A percentile compares a stretch with the other conserved stretches of the same genome.
Evolutionary conservation across 2,329 filamentous ascomycete species (phyloP).

Genomic region (Nectriaceae sp.): DNA sequence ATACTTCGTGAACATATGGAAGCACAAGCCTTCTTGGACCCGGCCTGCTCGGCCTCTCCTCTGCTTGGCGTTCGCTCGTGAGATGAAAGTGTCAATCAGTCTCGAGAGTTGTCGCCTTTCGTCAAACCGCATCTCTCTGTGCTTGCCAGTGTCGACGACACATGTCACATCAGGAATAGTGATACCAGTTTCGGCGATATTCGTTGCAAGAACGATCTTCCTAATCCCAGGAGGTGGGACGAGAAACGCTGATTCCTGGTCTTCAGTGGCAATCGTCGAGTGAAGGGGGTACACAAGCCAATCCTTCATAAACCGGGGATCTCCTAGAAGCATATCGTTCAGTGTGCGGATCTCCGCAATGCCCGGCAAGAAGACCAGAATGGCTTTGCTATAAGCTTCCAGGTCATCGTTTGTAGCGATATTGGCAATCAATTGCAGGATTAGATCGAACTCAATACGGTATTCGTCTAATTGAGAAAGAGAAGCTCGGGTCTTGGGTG

Average conservation of each 20-base stretch:
- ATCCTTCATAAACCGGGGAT: conserved; percentile 70
- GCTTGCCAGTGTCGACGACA: conserved; percentile 94
- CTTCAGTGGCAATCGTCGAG: conserved; percentile 92
- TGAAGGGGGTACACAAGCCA: conserved; percentile 92
- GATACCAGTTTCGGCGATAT: conserved; percentile 98
- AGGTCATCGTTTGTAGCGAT: conserved; percentile 72
- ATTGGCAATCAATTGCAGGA: conserved; percentile 75
- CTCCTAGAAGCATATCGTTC: conserved; percentile 80
- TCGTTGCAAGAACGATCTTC: conserved; percentile 95
- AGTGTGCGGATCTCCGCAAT: conserved; percentile 89
- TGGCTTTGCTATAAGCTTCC: conserved; percentile 77
- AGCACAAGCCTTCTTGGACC: conserved; percentile 93
- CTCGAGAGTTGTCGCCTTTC: conserved; percentile 88
- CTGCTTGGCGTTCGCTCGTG: conserved; percentile 92
- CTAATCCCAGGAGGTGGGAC: conserved; percentile 78
- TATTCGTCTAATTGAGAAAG: conserved; percentile 85
- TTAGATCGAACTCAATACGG: conserved; percentile 84
- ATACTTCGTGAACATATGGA: conserved; percentile 91
- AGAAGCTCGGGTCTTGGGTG: conserved; percentile 71
- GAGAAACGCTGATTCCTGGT: conserved; percentile 91
- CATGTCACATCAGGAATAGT: conserved; percentile 98
- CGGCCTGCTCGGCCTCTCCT: conserved; percentile 89
- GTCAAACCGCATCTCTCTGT: conserved; percentile 96
- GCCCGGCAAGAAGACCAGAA: conserved; percentile 92
- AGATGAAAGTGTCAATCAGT: conserved; percentile 93